phyloP scores from a whole-genome alignment of 352 stramenopile genomes.

The Globisporangium ultimum region DNA sequence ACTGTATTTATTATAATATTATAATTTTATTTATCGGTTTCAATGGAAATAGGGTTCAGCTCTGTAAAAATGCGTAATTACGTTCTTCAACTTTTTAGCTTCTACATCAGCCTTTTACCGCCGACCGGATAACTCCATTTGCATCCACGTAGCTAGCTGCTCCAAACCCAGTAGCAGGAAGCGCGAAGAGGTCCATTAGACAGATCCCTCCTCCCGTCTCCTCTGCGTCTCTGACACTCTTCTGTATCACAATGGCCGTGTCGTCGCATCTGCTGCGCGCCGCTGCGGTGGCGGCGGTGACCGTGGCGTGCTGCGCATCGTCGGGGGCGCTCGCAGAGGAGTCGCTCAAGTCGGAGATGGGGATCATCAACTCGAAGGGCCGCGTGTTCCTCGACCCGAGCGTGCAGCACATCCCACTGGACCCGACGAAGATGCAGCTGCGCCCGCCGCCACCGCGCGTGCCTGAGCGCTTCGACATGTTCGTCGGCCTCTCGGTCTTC shows the following conservation, averaged over 20 bases:
- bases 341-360: conserved; percentile 40
- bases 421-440: conserved; percentile 26
- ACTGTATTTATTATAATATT: too few species aligned
- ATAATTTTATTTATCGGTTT: background rate
- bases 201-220: too few species aligned
- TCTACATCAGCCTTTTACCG: too few species aligned
- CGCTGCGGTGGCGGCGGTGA: background rate
- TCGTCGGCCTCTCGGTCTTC: conserved; percentile 80
- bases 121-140: too few species aligned
- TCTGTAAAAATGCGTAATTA: background rate
- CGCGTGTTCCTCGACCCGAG: conserved; percentile 60
- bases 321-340: background rate
- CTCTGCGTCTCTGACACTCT: too few species aligned
- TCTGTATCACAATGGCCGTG: too few species aligned
- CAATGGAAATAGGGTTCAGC: background rate
- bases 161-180: too few species aligned
- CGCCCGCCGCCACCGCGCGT: conserved; percentile 56
- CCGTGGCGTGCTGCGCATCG: conserved; percentile 2
- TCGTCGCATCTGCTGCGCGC: background rate
- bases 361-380: conserved; percentile 53
- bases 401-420: conserved; percentile 71
- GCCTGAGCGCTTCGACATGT: conserved; percentile 52
- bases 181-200: too few species aligned
- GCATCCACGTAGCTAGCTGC: too few species aligned
- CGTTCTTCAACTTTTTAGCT: too few species aligned